phyloP scores from a whole-genome alignment of 2,329 filamentous ascomycete species.

The Hypoxylon sp. region DNA sequence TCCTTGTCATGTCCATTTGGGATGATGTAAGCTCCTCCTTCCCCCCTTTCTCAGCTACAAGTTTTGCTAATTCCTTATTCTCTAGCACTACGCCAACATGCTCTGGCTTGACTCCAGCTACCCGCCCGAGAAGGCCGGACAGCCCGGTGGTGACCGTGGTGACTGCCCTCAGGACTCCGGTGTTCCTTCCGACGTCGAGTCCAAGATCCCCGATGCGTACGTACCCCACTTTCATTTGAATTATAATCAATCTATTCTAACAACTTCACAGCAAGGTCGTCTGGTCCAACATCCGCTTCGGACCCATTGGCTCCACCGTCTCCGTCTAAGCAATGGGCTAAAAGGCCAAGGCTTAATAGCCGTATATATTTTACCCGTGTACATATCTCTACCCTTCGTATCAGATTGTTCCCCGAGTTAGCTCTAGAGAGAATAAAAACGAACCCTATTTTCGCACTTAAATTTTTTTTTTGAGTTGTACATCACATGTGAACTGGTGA shows the following conservation, averaged over 20 bases:
- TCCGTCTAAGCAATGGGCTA: constrained; percentile 43
- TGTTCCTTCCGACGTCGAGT: constrained; percentile 63
- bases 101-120: constrained; percentile 73
- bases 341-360: constrained; percentile 27
- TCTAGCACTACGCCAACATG: constrained; percentile 68
- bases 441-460: constrained; percentile 25
- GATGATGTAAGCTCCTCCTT: constrained; percentile 64
- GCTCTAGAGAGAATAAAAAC: constrained; percentile 43
- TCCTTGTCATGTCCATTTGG: constrained; percentile 73
- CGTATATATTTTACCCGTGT: constrained; percentile 42
- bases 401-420: constrained; percentile 43
- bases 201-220: constrained; percentile 56
- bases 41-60: not conserved
- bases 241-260: constrained; percentile 6
- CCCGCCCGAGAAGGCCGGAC: constrained; percentile 54
- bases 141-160: constrained; percentile 64
- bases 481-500: not conserved
- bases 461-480: not conserved
- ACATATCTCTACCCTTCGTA: constrained; percentile 43
- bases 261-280: constrained; percentile 57
- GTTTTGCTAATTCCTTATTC: constrained; percentile 26
- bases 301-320: constrained; percentile 64
- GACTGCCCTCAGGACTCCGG: constrained; percentile 64
- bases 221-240: constrained; percentile 13
- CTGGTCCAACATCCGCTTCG: constrained; percentile 67